Conservation (phyloP, 2,329 filamentous ascomycete species). For the Neofusicoccum ribis region DNA sequence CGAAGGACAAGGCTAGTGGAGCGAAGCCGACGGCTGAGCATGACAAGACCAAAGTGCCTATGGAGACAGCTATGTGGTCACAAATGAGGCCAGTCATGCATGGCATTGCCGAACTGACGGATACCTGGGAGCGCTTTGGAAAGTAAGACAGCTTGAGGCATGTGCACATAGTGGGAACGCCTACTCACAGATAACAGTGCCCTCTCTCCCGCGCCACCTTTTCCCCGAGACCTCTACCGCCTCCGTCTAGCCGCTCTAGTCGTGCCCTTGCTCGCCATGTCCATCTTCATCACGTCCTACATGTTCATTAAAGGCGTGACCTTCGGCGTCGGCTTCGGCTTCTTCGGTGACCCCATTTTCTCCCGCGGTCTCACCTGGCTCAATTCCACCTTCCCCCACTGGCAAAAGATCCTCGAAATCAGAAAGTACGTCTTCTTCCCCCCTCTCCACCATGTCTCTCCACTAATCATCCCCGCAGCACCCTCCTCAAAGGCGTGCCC, state of each 20-base stretch:
- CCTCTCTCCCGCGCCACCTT: slow-evolving; percentile 51
- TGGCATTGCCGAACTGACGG: slow-evolving; percentile 58
- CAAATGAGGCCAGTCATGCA: slow-evolving; percentile 75
- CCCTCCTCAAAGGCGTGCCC: slow-evolving; percentile 75
- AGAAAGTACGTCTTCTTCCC: slow-evolving; percentile 52
- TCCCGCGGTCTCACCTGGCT: slow-evolving; percentile 59
- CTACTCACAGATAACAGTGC: slow-evolving; percentile 31
- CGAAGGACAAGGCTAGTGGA: slow-evolving; percentile 56
- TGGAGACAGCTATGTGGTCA: slow-evolving; percentile 74
- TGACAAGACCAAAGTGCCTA: slow-evolving; percentile 77
- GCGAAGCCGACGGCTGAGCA: slow-evolving; percentile 52
- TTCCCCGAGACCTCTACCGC: slow-evolving; percentile 45
- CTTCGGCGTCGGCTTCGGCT: slow-evolving; percentile 69
- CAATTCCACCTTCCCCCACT: slow-evolving; percentile 65
- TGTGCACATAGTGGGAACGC: not conserved
- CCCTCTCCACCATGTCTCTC: slow-evolving; percentile 23
- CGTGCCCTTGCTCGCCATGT: slow-evolving; percentile 44
- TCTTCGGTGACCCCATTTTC: slow-evolving; percentile 79
- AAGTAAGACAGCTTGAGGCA: slow-evolving; percentile 46
- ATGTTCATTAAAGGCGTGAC: slow-evolving; percentile 63
- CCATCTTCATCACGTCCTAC: slow-evolving; percentile 50
- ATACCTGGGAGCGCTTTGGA: slow-evolving; percentile 64
- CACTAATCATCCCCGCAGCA: slow-evolving; percentile 39
- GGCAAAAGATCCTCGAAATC: slow-evolving; percentile 73
- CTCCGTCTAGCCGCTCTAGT: slow-evolving; percentile 49